Percentiles rank a stretch among this genome's conserved stretches.
phyloP scores from a whole-genome alignment of 78 protist species.

The Anaeramoeba flamelloides region DNA sequence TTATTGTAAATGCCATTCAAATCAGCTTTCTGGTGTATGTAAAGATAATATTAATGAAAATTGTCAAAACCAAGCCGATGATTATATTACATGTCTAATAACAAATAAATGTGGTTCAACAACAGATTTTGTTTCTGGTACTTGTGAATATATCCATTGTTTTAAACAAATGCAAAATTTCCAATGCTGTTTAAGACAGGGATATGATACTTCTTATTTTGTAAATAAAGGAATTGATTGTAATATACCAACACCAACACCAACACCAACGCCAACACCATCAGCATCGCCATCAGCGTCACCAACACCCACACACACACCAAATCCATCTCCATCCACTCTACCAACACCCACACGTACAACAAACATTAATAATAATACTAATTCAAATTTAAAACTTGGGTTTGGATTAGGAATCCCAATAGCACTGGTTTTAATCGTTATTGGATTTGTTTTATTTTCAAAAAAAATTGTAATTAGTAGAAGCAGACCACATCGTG shows the following conservation, averaged over 20 bases:
- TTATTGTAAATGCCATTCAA: neutral
- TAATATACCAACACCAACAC: too few relatives aligned
- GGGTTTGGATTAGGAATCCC: neutral
- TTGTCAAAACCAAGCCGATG: neutral
- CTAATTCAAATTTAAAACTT: neutral
- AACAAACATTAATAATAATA: too few relatives aligned
- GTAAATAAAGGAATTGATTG: neutral
- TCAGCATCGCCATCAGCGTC: too few relatives aligned
- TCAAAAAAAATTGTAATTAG: too few relatives aligned
- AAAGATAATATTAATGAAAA: neutral
- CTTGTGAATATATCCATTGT: neutral
- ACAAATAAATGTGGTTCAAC: neutral
- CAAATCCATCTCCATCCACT: neutral
- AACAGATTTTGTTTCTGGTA: neutral
- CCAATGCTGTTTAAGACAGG: neutral
- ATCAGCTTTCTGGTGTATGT: neutral
- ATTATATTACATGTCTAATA: neutral
- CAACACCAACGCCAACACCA: too few relatives aligned
- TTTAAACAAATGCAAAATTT: neutral
- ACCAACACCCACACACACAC: neutral
- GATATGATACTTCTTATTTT: neutral
- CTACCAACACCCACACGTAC: neutral
- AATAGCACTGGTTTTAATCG: too few relatives aligned
- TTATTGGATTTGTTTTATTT: too few relatives aligned
- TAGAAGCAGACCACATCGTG: too few relatives aligned